Evolutionary conservation across 1,284 basidiomycete genomes (phyloP).

Genomic region (Pseudozyma sp.): DNA sequence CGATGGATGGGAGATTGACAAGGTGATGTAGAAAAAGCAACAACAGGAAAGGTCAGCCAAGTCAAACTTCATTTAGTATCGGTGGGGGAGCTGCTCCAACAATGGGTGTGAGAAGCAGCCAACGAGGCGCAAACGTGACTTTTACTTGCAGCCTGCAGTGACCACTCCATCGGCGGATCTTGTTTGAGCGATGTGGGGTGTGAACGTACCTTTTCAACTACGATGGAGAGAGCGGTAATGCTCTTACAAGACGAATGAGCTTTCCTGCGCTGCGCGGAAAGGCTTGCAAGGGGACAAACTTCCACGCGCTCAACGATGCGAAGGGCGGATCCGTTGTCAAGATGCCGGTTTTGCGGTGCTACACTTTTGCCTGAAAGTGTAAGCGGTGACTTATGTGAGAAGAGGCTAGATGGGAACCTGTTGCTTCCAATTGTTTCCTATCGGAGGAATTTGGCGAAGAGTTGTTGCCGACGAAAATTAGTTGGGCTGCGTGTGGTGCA

Average conservation of each 20-base stretch:
- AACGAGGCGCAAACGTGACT: not conserved
- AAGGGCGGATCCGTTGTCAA: not conserved
- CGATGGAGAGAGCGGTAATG: not conserved
- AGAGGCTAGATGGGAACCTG: not conserved
- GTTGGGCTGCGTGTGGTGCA: not conserved
- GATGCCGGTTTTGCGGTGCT: not conserved
- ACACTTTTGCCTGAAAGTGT: constrained; percentile 23
- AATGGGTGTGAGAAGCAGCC: not conserved
- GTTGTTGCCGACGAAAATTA: not conserved
- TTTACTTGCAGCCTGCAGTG: not conserved
- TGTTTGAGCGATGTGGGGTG: not conserved
- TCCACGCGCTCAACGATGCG: constrained; percentile 2
- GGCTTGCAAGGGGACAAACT: not conserved
- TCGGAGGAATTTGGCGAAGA: not conserved
- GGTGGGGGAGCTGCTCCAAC: not conserved
- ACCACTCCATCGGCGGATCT: too few relatives aligned
- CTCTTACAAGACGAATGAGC: not conserved
- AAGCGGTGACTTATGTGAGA: not conserved
- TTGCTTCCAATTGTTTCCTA: constrained; percentile 1
- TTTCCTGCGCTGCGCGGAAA: not conserved
- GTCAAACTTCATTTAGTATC: constrained; percentile 15
- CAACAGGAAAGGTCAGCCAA: constrained; percentile 12
- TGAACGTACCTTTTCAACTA: not conserved
- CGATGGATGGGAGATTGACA: too few relatives aligned
- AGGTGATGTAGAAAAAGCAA: not conserved